A percentile compares a stretch with the other conserved stretches of the same genome.
Conservation (phyloP, 768 basidiomycete species). For the Phylloporus rhodoxanthus region DNA sequence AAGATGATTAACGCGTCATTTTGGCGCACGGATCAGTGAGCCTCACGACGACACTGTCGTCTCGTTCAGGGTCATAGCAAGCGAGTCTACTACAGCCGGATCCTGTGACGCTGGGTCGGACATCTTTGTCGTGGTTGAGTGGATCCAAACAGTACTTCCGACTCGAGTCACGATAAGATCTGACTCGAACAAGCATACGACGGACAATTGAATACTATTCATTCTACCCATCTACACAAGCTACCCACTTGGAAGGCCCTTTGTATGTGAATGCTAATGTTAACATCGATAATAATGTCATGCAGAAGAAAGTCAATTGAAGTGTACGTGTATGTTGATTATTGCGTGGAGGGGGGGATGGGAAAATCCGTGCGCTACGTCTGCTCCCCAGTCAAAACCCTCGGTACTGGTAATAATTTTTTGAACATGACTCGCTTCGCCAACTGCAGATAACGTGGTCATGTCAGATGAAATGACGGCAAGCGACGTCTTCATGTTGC, state of each 20-base stretch:
- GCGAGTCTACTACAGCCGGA: slow-evolving; percentile 18
- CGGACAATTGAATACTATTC: background rate
- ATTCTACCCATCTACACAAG: slow-evolving; percentile 4
- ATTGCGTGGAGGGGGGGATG: slow-evolving; percentile 24
- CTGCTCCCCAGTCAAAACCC: slow-evolving; percentile 28
- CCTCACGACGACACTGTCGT: slow-evolving; percentile 30
- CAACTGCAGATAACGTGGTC: background rate
- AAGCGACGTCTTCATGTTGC: background rate
- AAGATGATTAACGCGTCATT: background rate
- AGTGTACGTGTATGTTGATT: slow-evolving; percentile 22
- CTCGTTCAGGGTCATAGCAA: slow-evolving; percentile 24
- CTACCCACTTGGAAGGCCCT: background rate
- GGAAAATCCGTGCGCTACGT: slow-evolving; percentile 36
- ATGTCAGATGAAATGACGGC: background rate
- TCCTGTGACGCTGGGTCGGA: slow-evolving; percentile 18
- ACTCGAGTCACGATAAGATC: background rate
- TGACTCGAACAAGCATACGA: background rate
- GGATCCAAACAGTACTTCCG: background rate
- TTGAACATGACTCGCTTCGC: slow-evolving; percentile 2
- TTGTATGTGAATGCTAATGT: slow-evolving; percentile 14
- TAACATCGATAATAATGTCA: slow-evolving; percentile 25
- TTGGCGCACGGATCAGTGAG: background rate
- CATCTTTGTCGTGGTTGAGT: slow-evolving; percentile 10
- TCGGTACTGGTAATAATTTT: slow-evolving; percentile 23
- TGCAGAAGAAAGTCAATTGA: slow-evolving; percentile 21